These are phyloP conservation scores for Diaporthe eres DNA, from an alignment of 2,329 filamentous ascomycete species.

Conservation along the genomic window DNA sequence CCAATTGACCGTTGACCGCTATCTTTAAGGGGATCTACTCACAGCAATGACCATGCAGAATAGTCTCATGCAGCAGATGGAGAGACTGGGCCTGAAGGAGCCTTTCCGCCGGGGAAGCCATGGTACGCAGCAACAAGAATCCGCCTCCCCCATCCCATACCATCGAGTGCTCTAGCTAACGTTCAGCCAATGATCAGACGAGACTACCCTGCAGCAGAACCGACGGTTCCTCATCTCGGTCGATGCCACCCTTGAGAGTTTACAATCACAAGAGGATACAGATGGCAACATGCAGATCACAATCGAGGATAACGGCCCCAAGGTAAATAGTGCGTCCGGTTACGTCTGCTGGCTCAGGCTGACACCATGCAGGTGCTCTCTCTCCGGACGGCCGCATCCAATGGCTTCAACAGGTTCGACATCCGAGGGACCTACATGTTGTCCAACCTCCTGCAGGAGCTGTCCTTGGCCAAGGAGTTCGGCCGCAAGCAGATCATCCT, in stretches of 20 bases:
- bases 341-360: slow-evolving; percentile 20
- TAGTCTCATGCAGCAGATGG: slow-evolving; percentile 66
- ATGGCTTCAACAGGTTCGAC: slow-evolving; percentile 89
- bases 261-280: slow-evolving; percentile 90
- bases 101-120: slow-evolving; percentile 73
- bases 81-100: slow-evolving; percentile 65
- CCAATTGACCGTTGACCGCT: background rate
- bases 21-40: slow-evolving; percentile 44
- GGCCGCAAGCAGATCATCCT: slow-evolving; percentile 91
- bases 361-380: slow-evolving; percentile 74
- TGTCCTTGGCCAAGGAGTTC: slow-evolving; percentile 92
- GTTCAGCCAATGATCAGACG: slow-evolving; percentile 70
- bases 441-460: slow-evolving; percentile 94
- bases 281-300: slow-evolving; percentile 97
- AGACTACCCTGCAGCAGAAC: slow-evolving; percentile 72
- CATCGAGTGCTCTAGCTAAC: slow-evolving; percentile 26
- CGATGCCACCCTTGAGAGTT: slow-evolving; percentile 82
- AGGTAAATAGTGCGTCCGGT: slow-evolving; percentile 64
- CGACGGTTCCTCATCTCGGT: slow-evolving; percentile 91
- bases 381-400: slow-evolving; percentile 87
- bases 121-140: slow-evolving; percentile 56
- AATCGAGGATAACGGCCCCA: slow-evolving; percentile 94
- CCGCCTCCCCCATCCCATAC: background rate
- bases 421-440: slow-evolving; percentile 97
- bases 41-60: slow-evolving; percentile 57